Base-by-base conservation (phyloP, 129 eudicot genomes). In the Helichrysum umbraculigerum region DNA sequence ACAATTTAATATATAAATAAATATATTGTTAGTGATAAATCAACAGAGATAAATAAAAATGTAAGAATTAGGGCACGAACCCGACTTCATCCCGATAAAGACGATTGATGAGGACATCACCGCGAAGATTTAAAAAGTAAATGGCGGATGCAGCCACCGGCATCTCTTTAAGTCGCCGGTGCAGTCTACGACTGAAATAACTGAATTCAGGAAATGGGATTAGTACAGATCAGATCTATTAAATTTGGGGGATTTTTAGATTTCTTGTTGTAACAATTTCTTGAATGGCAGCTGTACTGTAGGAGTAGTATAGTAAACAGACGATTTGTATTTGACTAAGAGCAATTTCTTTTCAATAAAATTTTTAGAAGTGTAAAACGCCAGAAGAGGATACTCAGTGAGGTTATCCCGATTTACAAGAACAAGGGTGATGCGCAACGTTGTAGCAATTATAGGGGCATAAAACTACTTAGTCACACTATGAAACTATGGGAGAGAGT, bases 101-200 rank as follows among this genome's bases (percentile, higher is more conserved):
- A 62, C 98, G 98, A 77, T 93, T 93, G 84, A 93, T 93, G 87
- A 93, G 97, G 4, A 93, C 98, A 93, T 93, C 98, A 73, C 98
- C 98, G 14, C 98, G 93, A 68, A 93, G 98, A 82, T 93, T 93
- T 54, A 93, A 44, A 66, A 93, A 93, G 83, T 90, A 93, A 17
- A 93, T 87, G 10, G 98, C 98, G n/a, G 98, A 93, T 74, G 98
- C 98, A 73, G 98, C 87, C 87, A 93, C 92, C 79, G 98, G 98
- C 98, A 93, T 93, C 81, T 78, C 82, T 82, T 4, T 60, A 84
- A 63, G 63, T 78, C 78, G 56, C 83, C 81, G 78, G 77, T 74
- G 77, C 82, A 58, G 61, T 16, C 20, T 2, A 16, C 25, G n/a
- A n/a, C n/a, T n/a, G n/a, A n/a, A n/a, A n/a, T n/a, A 19, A 44